Conservation (phyloP, 202 grass and related monocot genomes). For the Musa balbisiana region DNA sequence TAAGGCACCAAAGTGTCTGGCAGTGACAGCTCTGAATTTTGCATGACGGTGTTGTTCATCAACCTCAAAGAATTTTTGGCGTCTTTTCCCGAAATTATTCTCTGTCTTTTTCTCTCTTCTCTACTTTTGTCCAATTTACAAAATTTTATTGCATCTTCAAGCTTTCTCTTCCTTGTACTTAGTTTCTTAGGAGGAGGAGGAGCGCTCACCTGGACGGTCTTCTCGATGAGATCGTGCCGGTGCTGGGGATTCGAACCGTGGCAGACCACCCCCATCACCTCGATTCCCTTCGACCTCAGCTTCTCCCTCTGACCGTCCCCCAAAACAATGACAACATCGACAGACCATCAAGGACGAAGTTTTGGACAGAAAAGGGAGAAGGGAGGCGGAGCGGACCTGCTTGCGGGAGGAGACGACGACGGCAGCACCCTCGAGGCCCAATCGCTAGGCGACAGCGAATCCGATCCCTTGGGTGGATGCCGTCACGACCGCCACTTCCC, state of each 20-base stretch:
- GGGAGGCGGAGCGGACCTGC: slow-evolving; percentile 38
- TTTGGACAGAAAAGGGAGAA: not conserved
- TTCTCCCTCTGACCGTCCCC: slow-evolving; percentile 40
- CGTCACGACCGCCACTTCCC: slow-evolving; percentile 93
- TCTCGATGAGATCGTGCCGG: slow-evolving; percentile 63
- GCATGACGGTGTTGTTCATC: not conserved
- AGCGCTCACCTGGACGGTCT: slow-evolving; percentile 49
- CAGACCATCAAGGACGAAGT: not conserved
- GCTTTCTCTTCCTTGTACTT: not conserved
- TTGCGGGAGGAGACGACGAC: slow-evolving; percentile 91
- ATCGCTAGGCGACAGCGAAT: slow-evolving; percentile 73
- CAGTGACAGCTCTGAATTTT: not conserved
- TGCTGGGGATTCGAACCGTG: slow-evolving; percentile 76
- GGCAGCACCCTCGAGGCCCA: slow-evolving; percentile 69
- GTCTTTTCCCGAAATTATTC: not conserved
- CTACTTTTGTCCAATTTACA: not conserved
- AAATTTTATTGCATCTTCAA: not conserved
- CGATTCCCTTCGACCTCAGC: slow-evolving; percentile 66
- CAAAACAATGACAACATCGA: not conserved
- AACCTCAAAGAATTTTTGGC: not conserved
- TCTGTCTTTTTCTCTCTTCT: not conserved
- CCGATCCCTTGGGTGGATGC: slow-evolving; percentile 87
- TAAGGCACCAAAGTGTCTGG: not conserved
- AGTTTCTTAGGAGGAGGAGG: not conserved
- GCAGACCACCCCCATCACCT: slow-evolving; percentile 59